Evolutionary conservation across 2,329 filamentous ascomycete species (phyloP).

Genomic region (Fusarium sp.): DNA sequence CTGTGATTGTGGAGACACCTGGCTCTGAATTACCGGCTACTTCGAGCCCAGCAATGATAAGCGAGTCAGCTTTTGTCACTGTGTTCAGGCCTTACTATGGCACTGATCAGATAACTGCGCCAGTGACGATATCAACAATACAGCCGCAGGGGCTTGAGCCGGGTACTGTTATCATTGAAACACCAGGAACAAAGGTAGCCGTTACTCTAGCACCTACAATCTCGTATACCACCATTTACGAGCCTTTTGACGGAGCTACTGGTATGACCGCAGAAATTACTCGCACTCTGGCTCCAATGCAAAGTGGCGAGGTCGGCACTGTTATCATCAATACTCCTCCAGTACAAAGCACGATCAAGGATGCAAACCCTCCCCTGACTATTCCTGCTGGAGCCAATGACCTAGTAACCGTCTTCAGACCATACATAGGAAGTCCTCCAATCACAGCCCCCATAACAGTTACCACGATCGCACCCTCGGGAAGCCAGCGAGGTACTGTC

Average conservation of each 20-base stretch:
- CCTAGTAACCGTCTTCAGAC: background rate
- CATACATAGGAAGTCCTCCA: too few species aligned
- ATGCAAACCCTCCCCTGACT: constrained; percentile 12
- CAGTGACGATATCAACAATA: constrained; percentile 5
- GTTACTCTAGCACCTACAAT: background rate
- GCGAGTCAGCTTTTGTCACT: background rate
- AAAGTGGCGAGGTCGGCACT: constrained; percentile 17
- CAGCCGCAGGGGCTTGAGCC: constrained; percentile 4
- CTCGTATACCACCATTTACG: constrained; percentile 28
- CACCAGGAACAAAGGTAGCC: constrained; percentile 3
- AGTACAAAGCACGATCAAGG: constrained; percentile 12
- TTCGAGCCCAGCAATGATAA: background rate
- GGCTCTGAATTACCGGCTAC: background rate
- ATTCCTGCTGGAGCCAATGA: constrained; percentile 7
- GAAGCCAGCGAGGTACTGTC: too few species aligned
- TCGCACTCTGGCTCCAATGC: constrained; percentile 2
- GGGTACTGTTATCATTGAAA: constrained; percentile 26
- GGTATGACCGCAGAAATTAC: constrained; percentile 13
- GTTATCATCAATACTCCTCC: constrained; percentile 26
- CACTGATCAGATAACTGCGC: background rate
- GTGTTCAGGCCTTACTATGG: constrained; percentile 10
- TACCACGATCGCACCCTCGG: background rate
- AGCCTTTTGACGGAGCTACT: constrained; percentile 12
- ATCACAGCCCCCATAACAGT: background rate
- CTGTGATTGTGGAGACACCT: constrained; percentile 21